Evolutionary conservation across 352 stramenopile genomes (phyloP).

Genomic region (Pythium volutum): DNA sequence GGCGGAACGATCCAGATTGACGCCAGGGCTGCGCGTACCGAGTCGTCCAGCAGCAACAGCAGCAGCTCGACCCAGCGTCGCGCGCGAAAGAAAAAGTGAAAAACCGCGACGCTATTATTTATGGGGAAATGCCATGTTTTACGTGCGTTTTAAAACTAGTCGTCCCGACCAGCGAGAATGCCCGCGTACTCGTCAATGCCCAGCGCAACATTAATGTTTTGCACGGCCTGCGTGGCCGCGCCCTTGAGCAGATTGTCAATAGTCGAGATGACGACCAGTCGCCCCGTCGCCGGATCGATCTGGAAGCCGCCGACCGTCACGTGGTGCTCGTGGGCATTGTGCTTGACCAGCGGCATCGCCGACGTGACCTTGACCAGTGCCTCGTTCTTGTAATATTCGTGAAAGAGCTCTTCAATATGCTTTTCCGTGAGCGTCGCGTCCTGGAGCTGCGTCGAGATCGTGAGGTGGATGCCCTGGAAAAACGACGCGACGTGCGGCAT

Average conservation of each 20-base stretch:
- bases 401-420: constrained; percentile 70
- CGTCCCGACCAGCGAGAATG: constrained; percentile 32
- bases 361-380: constrained; percentile 77
- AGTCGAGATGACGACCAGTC: constrained; percentile 83
- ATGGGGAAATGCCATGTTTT: background rate
- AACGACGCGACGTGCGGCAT: constrained; percentile 93
- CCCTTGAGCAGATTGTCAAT: constrained; percentile 96
- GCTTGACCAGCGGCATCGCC: constrained; percentile 71
- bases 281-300: constrained; percentile 78
- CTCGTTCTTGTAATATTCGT: constrained; percentile 82
- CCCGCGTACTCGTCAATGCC: constrained; percentile 86
- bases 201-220: constrained; percentile 95
- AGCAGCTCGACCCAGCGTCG: constrained; percentile 8
- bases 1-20: constrained; percentile 77
- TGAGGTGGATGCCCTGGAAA: constrained; percentile 93
- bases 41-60: background rate
- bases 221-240: constrained; percentile 89
- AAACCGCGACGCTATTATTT: background rate
- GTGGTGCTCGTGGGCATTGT: constrained; percentile 74
- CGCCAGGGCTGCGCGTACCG: constrained; percentile 15
- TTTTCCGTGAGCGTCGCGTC: constrained; percentile 65
- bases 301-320: constrained; percentile 86
- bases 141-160: constrained; percentile 6
- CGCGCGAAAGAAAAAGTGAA: constrained; percentile 23
- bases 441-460: constrained; percentile 76